Percentiles rank a stretch among this genome's conserved stretches.
phyloP scores from a whole-genome alignment of 345 rosid genomes.

The Populus simonii region DNA sequence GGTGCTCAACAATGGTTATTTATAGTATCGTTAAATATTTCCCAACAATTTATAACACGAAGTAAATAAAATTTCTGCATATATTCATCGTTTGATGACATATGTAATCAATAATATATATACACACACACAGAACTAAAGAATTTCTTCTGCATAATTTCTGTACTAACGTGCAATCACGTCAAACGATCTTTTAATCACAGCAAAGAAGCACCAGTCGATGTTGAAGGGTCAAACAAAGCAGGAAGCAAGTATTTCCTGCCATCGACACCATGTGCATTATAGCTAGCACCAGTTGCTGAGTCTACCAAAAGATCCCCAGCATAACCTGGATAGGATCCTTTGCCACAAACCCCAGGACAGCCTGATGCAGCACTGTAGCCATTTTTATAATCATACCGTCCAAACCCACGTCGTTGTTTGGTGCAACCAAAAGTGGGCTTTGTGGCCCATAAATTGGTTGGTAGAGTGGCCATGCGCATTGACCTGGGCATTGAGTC shows the following conservation, averaged over 20 bases:
- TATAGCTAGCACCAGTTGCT: conserved; percentile 24
- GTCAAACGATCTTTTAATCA: neutral
- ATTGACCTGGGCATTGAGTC: conserved; percentile 24
- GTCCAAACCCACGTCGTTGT: conserved; percentile 23
- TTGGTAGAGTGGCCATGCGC: conserved; percentile 29
- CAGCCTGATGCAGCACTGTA: conserved; percentile 23
- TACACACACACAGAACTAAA: neutral
- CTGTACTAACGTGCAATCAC: neutral
- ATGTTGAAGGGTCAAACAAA: conserved; percentile 11
- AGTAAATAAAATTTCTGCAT: too few species aligned
- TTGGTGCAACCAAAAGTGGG: conserved; percentile 9
- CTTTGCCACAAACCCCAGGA: conserved; percentile 14
- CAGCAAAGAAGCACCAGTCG: conserved; percentile 14
- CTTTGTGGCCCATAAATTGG: conserved; percentile 17
- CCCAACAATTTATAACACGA: too few species aligned
- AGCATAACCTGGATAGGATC: conserved; percentile 25
- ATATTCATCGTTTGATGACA: too few species aligned
- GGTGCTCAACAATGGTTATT: too few species aligned
- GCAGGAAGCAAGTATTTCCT: conserved; percentile 29
- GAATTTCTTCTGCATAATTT: neutral
- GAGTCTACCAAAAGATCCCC: conserved; percentile 21
- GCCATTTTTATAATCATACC: conserved; percentile 25
- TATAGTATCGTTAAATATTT: too few species aligned
- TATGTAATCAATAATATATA: too few species aligned
- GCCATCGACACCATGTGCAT: conserved; percentile 19